Conservation (phyloP, 2,329 filamentous ascomycete genomes). For the Colletotrichum cereale region DNA sequence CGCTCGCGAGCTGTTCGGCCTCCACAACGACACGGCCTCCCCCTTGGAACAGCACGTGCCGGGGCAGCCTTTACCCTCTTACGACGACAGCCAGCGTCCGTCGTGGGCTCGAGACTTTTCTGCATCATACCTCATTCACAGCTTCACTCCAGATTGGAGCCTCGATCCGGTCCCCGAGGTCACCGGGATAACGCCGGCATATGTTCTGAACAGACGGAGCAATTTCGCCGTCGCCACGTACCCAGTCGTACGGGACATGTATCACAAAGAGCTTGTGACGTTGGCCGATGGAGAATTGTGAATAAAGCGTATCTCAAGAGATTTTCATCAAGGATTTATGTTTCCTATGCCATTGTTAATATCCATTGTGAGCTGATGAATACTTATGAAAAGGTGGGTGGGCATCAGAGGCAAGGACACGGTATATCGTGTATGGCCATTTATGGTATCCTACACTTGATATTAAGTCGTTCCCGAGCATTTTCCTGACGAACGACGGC, state of each 20-base stretch:
- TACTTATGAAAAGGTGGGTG: background rate
- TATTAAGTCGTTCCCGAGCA: background rate
- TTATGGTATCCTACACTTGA: background rate
- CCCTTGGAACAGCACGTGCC: background rate
- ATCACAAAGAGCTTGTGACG: conserved; percentile 35
- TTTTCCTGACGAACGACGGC: background rate
- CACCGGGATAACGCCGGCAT: conserved; percentile 40
- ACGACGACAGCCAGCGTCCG: conserved; percentile 1
- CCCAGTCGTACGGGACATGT: conserved; percentile 42
- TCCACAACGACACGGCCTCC: conserved; percentile 37
- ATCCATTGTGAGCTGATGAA: background rate
- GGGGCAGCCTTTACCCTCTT: conserved; percentile 19
- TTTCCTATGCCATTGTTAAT: too few relatives aligned
- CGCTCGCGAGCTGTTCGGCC: conserved; percentile 36
- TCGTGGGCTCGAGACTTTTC: conserved; percentile 42
- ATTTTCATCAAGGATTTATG: background rate
- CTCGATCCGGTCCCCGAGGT: conserved; percentile 16
- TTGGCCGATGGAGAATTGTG: conserved; percentile 28
- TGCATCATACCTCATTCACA: conserved; percentile 44
- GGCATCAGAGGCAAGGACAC: background rate
- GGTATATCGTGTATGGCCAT: background rate
- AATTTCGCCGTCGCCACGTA: conserved; percentile 45
- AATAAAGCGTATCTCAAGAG: background rate
- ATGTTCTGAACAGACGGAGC: conserved; percentile 43
- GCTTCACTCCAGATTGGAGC: conserved; percentile 37